Base-by-base conservation (phyloP, 2,329 filamentous ascomycete genomes). In the Aspergillus eucalypticola region DNA sequence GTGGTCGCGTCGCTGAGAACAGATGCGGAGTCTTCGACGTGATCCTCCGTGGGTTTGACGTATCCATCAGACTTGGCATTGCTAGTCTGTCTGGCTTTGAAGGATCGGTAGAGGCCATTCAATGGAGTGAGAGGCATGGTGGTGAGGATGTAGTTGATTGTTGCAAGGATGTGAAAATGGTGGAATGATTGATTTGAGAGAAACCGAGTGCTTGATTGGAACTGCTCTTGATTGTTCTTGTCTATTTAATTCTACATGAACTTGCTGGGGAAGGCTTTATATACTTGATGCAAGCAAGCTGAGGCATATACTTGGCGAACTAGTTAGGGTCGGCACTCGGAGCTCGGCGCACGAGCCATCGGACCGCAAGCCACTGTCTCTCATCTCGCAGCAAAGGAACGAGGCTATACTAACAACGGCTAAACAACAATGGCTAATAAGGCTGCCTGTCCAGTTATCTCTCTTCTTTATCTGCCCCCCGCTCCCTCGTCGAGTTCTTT, bases 1-100 rank as follows among this genome's bases (percentile, higher is more conserved):
- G 53, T 55, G 4, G 39, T 55, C 4, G 52, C 52, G n/a, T 54
- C 38, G 17, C 53, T 55, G 53, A 55, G 39, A 10, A 55, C n/a
- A 25, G 53, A 55, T 5, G 39, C 25, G 6, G 53, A 46, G 3
- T 55, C 51, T 13, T 41, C 32, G 2, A 10, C 13, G 10, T n/a
- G 19, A 10, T 39, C 6, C 0, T 19, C 42, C 4, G n/a, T 29
- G 17, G 39, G 5, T 10, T 19, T 35, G n/a, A n/a, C 7, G 10
- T 46, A 17, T 15, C 25, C 11, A 25, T 13, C 39, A 3, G 13
- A 13, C 1, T 42, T 55, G 10, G 8, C 17, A 1, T 23, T 29
- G 29, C 17, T 29, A 8, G 23, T 21, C 5, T 23, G n/a, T 19
- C 41, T 46, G 39, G 39, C 25, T 11, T 44, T 41, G 27, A 55